Evolutionary conservation across 179 eudicot genomes (phyloP), one percentile per base, ranked within the genome.

Genomic region (Drosera spatulata): DNA sequence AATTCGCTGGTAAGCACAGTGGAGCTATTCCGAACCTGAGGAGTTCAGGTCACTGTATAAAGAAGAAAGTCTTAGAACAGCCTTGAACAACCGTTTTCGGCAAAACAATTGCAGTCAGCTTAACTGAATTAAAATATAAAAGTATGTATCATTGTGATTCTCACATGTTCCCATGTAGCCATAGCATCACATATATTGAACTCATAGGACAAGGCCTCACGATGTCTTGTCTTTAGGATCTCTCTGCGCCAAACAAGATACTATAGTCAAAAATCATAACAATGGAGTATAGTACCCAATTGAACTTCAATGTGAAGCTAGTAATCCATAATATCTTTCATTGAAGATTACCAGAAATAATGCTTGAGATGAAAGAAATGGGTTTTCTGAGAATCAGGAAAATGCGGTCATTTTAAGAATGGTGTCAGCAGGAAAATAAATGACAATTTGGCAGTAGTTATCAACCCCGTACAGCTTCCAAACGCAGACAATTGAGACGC

Each of bases 81-180:
- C 5, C 39, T 41, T 44, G 8, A 48, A 47, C 61, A 46, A 50
- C 61, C 41, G n/a, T 22, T 22, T 22, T 22, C 33, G 33, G 33
- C 33, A 22, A 22, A 22, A 22, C 33, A 22, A 22, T 22, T 22
- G 33, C 33, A 22, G 33, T 22, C 22, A 53, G 22, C 13, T 13
- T 3, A 12, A 7, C 13, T 14, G 22, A 13, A 53, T 3, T 14
- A 10, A 10, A 10, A 53, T 12, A 12, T 38, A 10, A 39, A 15
- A 14, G 37, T 49, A 47, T 39, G 38, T 12, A n/a, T 15, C 11
- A 8, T 52, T 53, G 59, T 22, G 7, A 44, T 6, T 62, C 77
- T 73, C 63, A 93, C 99, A 93, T 89, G 93, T 69, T 93, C 96
- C 96, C 99, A 93, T 41, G 93, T 93, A 51, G 99, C 96, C 67